phyloP scores from a whole-genome alignment of 139 green algal species.

The Tetradesmus lagerheimii region DNA sequence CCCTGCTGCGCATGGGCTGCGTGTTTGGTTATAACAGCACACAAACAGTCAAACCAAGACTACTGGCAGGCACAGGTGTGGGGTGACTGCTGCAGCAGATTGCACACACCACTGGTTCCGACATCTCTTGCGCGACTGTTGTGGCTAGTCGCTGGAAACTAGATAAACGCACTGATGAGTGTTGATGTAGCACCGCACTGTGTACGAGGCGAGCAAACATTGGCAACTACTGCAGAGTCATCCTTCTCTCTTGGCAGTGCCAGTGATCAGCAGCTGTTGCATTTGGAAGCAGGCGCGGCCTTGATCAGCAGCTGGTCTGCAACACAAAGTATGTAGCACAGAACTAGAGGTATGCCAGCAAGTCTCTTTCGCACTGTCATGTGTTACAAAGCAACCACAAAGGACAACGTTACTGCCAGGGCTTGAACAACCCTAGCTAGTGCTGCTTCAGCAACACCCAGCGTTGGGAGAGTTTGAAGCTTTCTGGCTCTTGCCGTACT shows the following conservation, averaged over 20 bases:
- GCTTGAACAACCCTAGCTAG: no score
- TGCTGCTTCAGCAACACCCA: no score
- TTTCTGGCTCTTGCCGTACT: no score
- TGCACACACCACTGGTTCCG: constrained; percentile 26
- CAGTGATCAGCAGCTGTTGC: neutral
- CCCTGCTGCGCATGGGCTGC: neutral
- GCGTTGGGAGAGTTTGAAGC: no score
- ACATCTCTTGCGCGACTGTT: neutral
- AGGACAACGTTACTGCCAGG: no score
- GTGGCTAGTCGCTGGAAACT: neutral
- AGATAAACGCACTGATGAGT: neutral
- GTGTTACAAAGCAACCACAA: no score
- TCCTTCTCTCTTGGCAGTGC: neutral
- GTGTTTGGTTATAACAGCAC: neutral
- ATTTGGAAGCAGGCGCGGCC: no score
- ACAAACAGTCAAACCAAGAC: neutral
- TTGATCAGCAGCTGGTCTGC: neutral
- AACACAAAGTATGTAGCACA: no score
- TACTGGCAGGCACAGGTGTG: neutral
- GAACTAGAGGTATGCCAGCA: no score
- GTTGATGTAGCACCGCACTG: neutral
- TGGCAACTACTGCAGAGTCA: neutral
- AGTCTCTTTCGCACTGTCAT: no score
- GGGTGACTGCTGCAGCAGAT: neutral
- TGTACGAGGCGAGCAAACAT: neutral